A percentile compares a stretch with the other conserved stretches of the same genome.
Evolutionary conservation across 768 basidiomycete genomes (phyloP).

Genomic region (Russula lepida): DNA sequence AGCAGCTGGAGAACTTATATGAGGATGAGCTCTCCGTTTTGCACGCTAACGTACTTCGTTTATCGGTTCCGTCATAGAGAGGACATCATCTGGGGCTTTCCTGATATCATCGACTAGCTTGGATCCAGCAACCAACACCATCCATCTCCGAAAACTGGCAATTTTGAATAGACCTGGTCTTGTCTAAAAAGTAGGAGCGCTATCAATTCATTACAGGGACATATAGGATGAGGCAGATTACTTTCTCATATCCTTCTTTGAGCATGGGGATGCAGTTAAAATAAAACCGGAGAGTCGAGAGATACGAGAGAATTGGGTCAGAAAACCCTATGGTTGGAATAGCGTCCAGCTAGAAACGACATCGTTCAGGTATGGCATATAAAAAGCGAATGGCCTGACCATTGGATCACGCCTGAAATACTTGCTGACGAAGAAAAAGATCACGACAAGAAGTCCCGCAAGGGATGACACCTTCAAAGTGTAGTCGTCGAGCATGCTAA

Average conservation of each 20-base stretch:
- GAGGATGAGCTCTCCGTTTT: neutral
- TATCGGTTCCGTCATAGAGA: neutral
- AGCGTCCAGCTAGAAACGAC: neutral
- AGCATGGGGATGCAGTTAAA: neutral
- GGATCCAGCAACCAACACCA: neutral
- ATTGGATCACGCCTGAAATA: neutral
- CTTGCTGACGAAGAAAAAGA: neutral
- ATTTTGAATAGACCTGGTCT: neutral
- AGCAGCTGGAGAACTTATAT: neutral
- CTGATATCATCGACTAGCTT: neutral
- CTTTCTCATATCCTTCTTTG: conserved; percentile 1
- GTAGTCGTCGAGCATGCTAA: neutral
- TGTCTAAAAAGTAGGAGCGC: neutral
- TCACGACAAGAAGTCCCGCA: neutral
- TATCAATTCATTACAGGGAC: neutral
- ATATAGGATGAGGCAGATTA: neutral
- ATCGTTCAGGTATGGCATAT: neutral
- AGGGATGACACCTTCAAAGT: neutral
- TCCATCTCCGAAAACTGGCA: too few species aligned
- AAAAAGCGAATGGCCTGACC: neutral
- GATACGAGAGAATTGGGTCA: conserved; percentile 25
- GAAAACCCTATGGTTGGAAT: conserved; percentile 3
- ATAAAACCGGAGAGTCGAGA: neutral
- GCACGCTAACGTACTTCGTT: neutral
- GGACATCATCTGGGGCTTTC: neutral